Conservation (phyloP, 192 early-diverging fungal species). For the Coemansia sp. region DNA sequence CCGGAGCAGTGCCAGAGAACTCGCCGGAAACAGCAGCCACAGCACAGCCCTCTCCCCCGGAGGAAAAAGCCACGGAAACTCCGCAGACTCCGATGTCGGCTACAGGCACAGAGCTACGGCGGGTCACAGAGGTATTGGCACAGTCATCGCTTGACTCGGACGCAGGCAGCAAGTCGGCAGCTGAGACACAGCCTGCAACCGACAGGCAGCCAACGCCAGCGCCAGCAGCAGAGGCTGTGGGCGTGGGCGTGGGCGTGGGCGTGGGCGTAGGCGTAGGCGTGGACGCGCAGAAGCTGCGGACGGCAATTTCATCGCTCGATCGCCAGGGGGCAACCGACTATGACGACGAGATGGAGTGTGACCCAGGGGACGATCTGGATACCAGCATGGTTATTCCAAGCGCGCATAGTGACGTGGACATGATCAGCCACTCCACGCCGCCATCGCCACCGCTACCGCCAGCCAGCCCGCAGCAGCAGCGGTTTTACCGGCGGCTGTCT, state of each 20-base stretch:
- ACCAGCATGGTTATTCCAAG: slow-evolving; percentile 39
- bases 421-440: slow-evolving; percentile 50
- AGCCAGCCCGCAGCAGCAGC: slow-evolving; percentile 11
- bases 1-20: not conserved
- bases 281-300: slow-evolving; percentile 17
- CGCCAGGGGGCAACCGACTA: not conserved
- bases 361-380: slow-evolving; percentile 21
- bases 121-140: slow-evolving; percentile 15
- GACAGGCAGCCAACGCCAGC: not conserved
- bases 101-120: slow-evolving; percentile 5
- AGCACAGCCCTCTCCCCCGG: slow-evolving; percentile 8
- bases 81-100: slow-evolving; percentile 12
- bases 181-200: not conserved
- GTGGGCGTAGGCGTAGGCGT: slow-evolving; percentile 3
- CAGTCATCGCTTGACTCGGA: slow-evolving; percentile 6
- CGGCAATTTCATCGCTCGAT: slow-evolving; percentile 17
- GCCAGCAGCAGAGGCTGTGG: too few species aligned
- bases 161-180: not conserved
- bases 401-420: slow-evolving; percentile 27
- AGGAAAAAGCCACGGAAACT: not conserved
- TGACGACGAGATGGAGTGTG: slow-evolving; percentile 15
- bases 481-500: slow-evolving; percentile 20
- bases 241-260: too few species aligned
- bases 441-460: slow-evolving; percentile 49
- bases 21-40: not conserved